phyloP scores from a whole-genome alignment of 345 rosid genomes.

The Brassica napus region DNA sequence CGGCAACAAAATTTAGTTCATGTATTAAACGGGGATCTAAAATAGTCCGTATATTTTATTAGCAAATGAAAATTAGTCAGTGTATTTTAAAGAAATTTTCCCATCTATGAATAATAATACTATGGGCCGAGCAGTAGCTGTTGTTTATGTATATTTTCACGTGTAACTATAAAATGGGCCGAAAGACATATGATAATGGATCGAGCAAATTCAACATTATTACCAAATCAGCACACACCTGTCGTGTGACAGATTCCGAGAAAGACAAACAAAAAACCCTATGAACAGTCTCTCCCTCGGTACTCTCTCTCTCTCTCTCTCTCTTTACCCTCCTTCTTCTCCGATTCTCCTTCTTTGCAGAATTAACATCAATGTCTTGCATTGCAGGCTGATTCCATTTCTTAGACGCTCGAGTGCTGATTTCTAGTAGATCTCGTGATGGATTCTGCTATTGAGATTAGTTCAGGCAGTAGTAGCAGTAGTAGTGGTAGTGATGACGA shows the following conservation, averaged over 20 bases:
- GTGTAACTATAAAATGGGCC: constrained; percentile 19
- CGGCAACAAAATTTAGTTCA: too few relatives aligned
- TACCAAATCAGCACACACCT: neutral
- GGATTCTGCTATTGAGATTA: constrained; percentile 36
- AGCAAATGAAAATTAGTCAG: too few relatives aligned
- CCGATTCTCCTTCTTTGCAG: neutral
- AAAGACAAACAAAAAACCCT: neutral
- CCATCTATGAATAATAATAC: too few relatives aligned
- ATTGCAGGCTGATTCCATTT: constrained; percentile 28
- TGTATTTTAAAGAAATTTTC: too few relatives aligned
- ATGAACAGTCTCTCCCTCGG: constrained; percentile 19
- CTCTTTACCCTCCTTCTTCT: neutral
- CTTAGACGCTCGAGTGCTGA: neutral
- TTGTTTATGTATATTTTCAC: too few relatives aligned
- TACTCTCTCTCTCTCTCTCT: neutral
- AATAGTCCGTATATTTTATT: too few relatives aligned
- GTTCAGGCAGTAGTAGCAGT: constrained; percentile 24
- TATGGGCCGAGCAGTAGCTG: too few relatives aligned
- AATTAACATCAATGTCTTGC: constrained; percentile 2
- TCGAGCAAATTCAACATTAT: neutral
- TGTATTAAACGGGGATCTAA: too few relatives aligned
- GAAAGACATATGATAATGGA: constrained; percentile 16
- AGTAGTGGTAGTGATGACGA: constrained; percentile 26
- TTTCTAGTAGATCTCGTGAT: constrained; percentile 10
- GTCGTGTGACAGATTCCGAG: constrained; percentile 14